phyloP scores from a whole-genome alignment of 208 protist genomes.

The Trichomonas gallinae region DNA sequence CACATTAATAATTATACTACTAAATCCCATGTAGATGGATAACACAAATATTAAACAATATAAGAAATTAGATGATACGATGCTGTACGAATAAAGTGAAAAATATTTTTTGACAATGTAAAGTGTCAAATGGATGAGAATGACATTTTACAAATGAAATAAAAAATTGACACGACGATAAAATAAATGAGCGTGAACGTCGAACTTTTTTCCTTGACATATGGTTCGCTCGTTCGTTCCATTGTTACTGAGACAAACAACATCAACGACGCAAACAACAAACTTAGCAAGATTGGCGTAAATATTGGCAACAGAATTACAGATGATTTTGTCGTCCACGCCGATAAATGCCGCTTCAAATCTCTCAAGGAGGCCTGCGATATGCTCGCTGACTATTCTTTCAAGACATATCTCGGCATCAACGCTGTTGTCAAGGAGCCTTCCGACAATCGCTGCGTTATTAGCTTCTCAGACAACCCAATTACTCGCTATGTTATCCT shows the following conservation, averaged over 20 bases:
- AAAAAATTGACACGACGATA: not conserved
- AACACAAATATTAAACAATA: too few species aligned
- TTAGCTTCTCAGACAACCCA: not conserved
- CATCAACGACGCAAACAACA: not conserved
- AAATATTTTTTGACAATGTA: too few species aligned
- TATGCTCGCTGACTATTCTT: not conserved
- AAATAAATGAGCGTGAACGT: not conserved
- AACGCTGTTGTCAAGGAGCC: not conserved
- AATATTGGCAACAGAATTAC: conserved; percentile 11
- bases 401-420: conserved; percentile 5
- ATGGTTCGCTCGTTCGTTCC: not conserved
- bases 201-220: not conserved
- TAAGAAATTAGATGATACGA: too few species aligned
- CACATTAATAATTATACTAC: too few species aligned
- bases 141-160: too few species aligned
- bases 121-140: too few species aligned
- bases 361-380: not conserved
- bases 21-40: too few species aligned
- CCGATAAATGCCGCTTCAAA: not conserved
- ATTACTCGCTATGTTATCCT: conserved; percentile 1
- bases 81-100: too few species aligned
- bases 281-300: not conserved
- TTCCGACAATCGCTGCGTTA: not conserved
- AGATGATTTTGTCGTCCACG: not conserved
- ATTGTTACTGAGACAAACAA: conserved; percentile 15